Evolutionary conservation across 352 stramenopile species (phyloP).

Genomic region (Globisporangium paroecandrum): DNA sequence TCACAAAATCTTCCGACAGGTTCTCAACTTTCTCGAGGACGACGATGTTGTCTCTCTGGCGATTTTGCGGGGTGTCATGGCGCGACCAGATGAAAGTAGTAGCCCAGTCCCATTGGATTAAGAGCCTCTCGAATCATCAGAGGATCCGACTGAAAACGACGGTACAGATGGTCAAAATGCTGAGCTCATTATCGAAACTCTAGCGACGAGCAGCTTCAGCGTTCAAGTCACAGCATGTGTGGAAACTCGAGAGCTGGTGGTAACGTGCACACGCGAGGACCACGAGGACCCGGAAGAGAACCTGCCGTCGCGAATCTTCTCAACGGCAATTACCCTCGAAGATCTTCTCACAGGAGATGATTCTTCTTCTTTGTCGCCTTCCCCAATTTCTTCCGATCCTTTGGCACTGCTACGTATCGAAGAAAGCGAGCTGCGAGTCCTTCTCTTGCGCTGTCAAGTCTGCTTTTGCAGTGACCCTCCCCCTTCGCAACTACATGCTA

Average conservation of each 20-base stretch:
- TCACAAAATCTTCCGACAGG: background rate
- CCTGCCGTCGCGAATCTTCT: background rate
- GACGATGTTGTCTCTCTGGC: background rate
- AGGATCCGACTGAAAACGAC: background rate
- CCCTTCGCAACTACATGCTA: background rate
- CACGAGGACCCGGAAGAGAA: background rate
- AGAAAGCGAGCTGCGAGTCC: conserved; percentile 4
- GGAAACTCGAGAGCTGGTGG: background rate
- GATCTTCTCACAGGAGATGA: background rate
- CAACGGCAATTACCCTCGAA: background rate
- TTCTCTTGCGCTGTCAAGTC: conserved; percentile 26
- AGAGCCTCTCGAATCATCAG: background rate
- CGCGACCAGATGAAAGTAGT: background rate
- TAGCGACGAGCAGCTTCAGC: conserved; percentile 1
- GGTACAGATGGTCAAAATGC: background rate
- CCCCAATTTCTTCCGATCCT: background rate
- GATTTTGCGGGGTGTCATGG: conserved; percentile 1
- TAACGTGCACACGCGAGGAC: conserved; percentile 8
- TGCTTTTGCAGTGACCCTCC: conserved; percentile 9
- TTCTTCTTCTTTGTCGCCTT: background rate
- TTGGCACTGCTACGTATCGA: conserved; percentile 9
- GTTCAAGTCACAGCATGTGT: conserved; percentile 7
- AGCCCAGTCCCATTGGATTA: background rate
- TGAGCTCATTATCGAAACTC: background rate
- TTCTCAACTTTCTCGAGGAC: conserved; percentile 10